These are phyloP conservation scores for Rhizophora mangle DNA, from an alignment of 345 rosid genomes.

Conservation along the genomic window DNA sequence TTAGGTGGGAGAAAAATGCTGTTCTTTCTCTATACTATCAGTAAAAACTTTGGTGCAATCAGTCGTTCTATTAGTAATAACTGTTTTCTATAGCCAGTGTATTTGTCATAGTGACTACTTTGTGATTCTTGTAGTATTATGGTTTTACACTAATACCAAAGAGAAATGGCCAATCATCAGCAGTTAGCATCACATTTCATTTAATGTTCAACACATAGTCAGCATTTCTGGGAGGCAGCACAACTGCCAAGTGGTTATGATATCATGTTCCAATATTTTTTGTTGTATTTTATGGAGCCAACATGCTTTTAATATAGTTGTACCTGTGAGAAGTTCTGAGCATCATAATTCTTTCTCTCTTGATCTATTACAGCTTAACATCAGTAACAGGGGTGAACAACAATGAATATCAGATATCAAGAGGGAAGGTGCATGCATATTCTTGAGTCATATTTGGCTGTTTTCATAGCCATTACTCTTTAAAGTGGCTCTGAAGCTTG, in stretches of 20 bases:
- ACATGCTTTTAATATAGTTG: background rate
- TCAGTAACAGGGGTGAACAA: constrained; percentile 90
- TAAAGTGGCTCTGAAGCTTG: background rate
- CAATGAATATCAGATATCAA: constrained; percentile 92
- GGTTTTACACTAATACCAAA: too few species aligned
- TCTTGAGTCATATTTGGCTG: background rate
- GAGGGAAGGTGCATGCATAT: constrained; percentile 71
- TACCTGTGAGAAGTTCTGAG: background rate
- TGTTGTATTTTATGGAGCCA: too few species aligned
- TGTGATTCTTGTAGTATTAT: background rate
- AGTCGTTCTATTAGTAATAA: background rate
- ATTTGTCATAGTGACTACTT: background rate
- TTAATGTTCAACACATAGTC: background rate
- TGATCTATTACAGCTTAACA: constrained; percentile 49
- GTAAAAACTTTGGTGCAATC: background rate
- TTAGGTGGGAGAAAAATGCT: constrained; percentile 57
- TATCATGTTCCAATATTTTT: too few species aligned
- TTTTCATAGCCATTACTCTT: background rate
- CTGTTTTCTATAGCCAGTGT: background rate
- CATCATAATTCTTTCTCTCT: constrained; percentile 2
- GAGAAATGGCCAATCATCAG: too few species aligned
- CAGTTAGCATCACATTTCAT: background rate
- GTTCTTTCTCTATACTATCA: background rate
- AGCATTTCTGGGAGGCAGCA: background rate
- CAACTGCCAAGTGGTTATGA: constrained; percentile 1